Evolutionary conservation across 306 rosid genomes (phyloP).

Genomic region (Cicer pinnatifidum): DNA sequence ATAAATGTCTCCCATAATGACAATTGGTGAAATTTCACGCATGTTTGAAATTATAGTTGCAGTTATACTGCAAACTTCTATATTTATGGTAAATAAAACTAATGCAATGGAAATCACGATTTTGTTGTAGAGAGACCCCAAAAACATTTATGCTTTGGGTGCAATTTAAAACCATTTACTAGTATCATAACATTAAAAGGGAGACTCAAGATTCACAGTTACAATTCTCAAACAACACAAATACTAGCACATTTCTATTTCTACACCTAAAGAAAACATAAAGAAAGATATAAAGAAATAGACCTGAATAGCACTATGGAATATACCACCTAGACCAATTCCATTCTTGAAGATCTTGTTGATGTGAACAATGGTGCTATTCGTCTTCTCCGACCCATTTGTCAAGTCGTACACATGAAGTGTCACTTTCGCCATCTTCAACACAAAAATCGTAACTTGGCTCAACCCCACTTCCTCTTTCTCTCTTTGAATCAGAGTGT

Average conservation of each 20-base stretch:
- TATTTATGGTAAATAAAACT: too few species aligned
- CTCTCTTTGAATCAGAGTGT: neutral
- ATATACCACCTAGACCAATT: conserved; percentile 84
- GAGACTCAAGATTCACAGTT: conserved; percentile 5
- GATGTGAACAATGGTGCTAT: conserved; percentile 71
- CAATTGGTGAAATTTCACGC: too few species aligned
- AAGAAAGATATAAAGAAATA: neutral
- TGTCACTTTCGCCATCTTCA: conserved; percentile 66
- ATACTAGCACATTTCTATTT: neutral
- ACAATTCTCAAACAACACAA: neutral
- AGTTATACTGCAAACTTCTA: too few species aligned
- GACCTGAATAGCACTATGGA: conserved; percentile 89
- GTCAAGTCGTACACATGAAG: conserved; percentile 79
- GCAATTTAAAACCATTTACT: neutral
- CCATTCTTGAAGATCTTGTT: conserved; percentile 87
- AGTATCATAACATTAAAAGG: neutral
- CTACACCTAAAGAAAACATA: neutral
- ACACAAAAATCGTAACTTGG: conserved; percentile 8
- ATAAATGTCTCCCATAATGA: too few species aligned
- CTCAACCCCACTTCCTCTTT: neutral
- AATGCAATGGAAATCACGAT: too few species aligned
- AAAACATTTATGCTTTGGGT: too few species aligned
- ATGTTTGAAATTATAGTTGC: too few species aligned
- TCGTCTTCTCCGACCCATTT: conserved; percentile 81
- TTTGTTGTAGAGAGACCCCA: too few species aligned